Percentiles rank a stretch among this genome's conserved stretches.
Evolutionary conservation across 371 early-diverging fungal species (phyloP).

Genomic region (Rhizomucor pusillus): DNA sequence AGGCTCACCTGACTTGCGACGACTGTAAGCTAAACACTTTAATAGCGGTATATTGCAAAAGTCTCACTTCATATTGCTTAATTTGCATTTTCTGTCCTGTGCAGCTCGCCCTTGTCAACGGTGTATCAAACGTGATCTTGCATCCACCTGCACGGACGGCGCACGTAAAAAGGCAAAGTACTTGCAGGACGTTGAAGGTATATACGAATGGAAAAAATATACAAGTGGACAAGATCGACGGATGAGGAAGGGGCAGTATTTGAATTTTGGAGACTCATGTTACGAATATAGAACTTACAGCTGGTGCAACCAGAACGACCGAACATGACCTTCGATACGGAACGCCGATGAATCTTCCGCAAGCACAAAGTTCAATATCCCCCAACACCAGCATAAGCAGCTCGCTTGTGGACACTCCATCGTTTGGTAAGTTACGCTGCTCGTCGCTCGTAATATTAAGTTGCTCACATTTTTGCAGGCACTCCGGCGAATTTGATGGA

Average conservation of each 20-base stretch:
- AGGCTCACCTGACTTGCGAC: slow-evolving; percentile 39
- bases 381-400: slow-evolving; percentile 5
- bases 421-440: slow-evolving; percentile 9
- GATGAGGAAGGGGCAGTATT: no score
- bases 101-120: slow-evolving; percentile 38
- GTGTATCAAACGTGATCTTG: slow-evolving; percentile 34
- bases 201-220: no score
- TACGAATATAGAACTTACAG: no score
- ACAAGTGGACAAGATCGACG: no score
- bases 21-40: no score
- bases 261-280: no score
- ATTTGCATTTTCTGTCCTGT: no score
- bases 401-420: slow-evolving; percentile 1
- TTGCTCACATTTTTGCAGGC: not conserved
- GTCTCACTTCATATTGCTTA: no score
- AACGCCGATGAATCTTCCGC: not conserved
- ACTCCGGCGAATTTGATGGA: not conserved
- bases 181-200: slow-evolving; percentile 50
- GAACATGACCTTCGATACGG: not conserved
- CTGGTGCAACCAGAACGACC: no score
- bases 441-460: no score
- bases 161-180: slow-evolving; percentile 68
- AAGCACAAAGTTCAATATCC: not conserved
- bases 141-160: slow-evolving; percentile 30
- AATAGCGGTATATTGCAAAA: no score